These are phyloP conservation scores for Cyclotella sp. DNA, from an alignment of 108 stramenopile genomes.

Conservation along the genomic window DNA sequence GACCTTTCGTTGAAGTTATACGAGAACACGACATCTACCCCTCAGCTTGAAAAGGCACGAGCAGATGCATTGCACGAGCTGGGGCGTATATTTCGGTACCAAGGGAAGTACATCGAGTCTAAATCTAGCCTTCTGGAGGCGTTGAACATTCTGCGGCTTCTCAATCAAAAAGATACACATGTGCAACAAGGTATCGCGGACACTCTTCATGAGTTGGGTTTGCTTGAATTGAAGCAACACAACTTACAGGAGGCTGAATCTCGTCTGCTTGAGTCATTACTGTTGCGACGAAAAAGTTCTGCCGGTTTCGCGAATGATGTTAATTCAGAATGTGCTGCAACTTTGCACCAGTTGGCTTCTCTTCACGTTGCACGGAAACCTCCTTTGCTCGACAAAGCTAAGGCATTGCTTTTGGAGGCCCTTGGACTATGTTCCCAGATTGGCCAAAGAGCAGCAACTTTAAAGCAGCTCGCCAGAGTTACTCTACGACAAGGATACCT, in stretches of 20 bases:
- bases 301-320: conserved; percentile 27
- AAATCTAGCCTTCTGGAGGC: neutral
- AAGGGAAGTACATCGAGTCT: neutral
- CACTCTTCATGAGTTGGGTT: conserved; percentile 66
- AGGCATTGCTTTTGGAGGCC: conserved; percentile 62
- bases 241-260: conserved; percentile 57
- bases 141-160: neutral
- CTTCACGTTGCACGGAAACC: conserved; percentile 67
- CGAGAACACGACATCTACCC: conserved; percentile 19
- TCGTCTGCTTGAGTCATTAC: conserved; percentile 55
- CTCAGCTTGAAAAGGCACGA: conserved; percentile 25
- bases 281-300: conserved; percentile 45
- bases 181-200: conserved; percentile 27
- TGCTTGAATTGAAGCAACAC: conserved; percentile 70
- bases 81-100: conserved; percentile 7
- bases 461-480: conserved; percentile 73
- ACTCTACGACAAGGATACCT: conserved; percentile 66
- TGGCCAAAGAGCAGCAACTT: conserved; percentile 71
- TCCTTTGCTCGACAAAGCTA: conserved; percentile 59
- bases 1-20: conserved; percentile 56
- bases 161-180: conserved; percentile 18
- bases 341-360: conserved; percentile 73
- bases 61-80: conserved; percentile 8
- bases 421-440: conserved; percentile 60
- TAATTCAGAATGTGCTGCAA: conserved; percentile 58